Percentiles rank a stretch among this genome's conserved stretches.
Conservation (phyloP, 2,329 filamentous ascomycete genomes). For the Blastomyces gilchristii region DNA sequence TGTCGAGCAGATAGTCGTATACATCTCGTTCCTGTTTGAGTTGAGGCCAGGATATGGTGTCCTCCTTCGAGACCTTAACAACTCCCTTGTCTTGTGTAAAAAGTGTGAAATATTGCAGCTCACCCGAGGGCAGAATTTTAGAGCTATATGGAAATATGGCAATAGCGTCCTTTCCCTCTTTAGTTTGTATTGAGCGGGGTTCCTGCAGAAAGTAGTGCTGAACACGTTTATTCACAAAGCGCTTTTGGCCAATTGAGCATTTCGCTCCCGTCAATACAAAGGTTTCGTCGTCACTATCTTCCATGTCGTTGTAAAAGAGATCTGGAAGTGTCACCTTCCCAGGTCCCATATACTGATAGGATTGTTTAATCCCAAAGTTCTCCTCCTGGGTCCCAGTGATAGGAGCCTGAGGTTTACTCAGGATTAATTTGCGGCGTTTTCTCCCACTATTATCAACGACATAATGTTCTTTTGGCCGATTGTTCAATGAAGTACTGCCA, state of each 20-base stretch:
- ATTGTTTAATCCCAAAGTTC: not conserved
- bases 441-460: conserved; percentile 21
- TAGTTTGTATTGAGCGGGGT: conserved; percentile 17
- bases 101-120: conserved; percentile 22
- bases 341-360: conserved; percentile 2
- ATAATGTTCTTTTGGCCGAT: conserved; percentile 19
- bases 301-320: conserved; percentile 35
- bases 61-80: conserved; percentile 22
- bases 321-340: conserved; percentile 29
- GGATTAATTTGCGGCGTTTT: conserved; percentile 25
- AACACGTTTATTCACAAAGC: conserved; percentile 25
- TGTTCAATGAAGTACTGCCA: conserved; percentile 1
- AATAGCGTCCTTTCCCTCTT: conserved; percentile 16
- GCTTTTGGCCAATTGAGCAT: conserved; percentile 20
- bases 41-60: conserved; percentile 23
- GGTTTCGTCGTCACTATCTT: conserved; percentile 21
- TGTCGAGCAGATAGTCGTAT: conserved; percentile 31
- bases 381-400: not conserved
- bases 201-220: conserved; percentile 22
- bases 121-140: conserved; percentile 11
- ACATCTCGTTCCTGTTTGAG: conserved; percentile 17
- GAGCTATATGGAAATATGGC: conserved; percentile 23
- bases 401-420: conserved; percentile 3
- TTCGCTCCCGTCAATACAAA: conserved; percentile 20
- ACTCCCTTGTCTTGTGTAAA: conserved; percentile 21